Percentiles rank a stretch among this genome's conserved stretches.
Evolutionary conservation across 1,284 basidiomycete genomes (phyloP).

Genomic region (Xerocomus amazonicus): DNA sequence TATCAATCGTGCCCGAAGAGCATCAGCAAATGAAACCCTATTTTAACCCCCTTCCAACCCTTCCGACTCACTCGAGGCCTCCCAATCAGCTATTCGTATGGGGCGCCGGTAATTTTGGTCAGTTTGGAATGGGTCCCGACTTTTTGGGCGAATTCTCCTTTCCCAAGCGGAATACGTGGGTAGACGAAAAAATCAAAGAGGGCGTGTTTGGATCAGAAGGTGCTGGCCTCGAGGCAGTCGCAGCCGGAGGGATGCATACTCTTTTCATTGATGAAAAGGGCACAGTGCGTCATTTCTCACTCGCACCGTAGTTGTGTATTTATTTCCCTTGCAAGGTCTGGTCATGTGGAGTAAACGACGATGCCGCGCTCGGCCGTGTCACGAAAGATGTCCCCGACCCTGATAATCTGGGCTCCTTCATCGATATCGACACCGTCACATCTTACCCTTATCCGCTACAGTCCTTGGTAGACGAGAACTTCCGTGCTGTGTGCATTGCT

Average conservation of each 20-base stretch:
- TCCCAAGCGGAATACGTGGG: constrained; percentile 67
- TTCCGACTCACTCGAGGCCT: constrained; percentile 50
- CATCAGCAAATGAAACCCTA: constrained; percentile 46
- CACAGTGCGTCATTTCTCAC: constrained; percentile 51
- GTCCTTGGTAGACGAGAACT: constrained; percentile 67
- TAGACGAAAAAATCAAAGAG: constrained; percentile 56
- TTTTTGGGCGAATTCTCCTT: constrained; percentile 64
- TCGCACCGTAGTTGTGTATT: constrained; percentile 4
- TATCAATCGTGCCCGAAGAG: constrained; percentile 34
- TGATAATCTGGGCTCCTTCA: constrained; percentile 50
- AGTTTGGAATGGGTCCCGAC: constrained; percentile 80
- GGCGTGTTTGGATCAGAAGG: constrained; percentile 67
- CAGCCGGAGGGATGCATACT: constrained; percentile 82
- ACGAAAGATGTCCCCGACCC: constrained; percentile 72
- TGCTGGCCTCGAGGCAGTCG: constrained; percentile 73
- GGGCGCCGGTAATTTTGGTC: constrained; percentile 86
- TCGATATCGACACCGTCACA: constrained; percentile 79
- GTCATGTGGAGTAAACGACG: constrained; percentile 91
- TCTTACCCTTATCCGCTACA: constrained; percentile 73
- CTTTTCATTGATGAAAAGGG: constrained; percentile 83
- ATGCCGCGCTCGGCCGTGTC: constrained; percentile 84
- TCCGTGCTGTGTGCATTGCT: constrained; percentile 79
- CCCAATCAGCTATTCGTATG: constrained; percentile 73
- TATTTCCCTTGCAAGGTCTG: constrained; percentile 52
- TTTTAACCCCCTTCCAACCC: constrained; percentile 57